Base-by-base conservation (phyloP, 2,329 filamentous ascomycete species). In the Colletotrichum eremochloae region DNA sequence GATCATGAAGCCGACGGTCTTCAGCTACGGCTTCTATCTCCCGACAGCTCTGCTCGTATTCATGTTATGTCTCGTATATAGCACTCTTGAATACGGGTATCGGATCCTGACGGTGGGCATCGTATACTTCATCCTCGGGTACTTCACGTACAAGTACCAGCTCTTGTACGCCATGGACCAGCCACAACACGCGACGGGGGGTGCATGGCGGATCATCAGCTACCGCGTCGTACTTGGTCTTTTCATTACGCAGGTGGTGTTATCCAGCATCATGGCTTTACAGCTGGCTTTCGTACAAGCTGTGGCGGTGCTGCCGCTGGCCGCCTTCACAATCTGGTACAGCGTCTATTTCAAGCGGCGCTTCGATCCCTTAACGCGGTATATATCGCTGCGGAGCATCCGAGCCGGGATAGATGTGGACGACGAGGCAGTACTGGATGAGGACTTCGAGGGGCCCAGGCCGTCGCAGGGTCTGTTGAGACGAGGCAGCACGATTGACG, bases 151-250 rank as follows among this genome's bases (percentile, higher is more conserved):
- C 88, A 98, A 98, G 81, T 99, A 99, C 82, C 97, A 99, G 84
- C 86, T 99, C 5, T 87, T 99, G 5, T 99, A 99, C 81, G 95
- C 96, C 42, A 99, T 99, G 96, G 95, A 98, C 77, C 96, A 98
- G 80, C 93, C 94, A 20, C 94, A 97, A 78, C 95, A 97, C 79
- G 94, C 95, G 20, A 98, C 96, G 0, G 97, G 97, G 29, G 91
- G 93, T 73, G 95, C 95, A 5, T 99, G 96, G 96, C 92, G 93
- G 61, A 97, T 99, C 88, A 97, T 99, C 74, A 97, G 95, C 82
- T 94, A 96, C 79, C 93, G 96, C 46, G 89, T 98, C 71, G 90
- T 98, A 68, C 85, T 98, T 33, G 96, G 96, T 1, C 84, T 98
- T 12, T 84, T 97, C 3, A 90, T 98, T 53, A 98, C 98, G 78